phyloP scores from a whole-genome alignment of 345 rosid genomes.

The Salix dunnii region DNA sequence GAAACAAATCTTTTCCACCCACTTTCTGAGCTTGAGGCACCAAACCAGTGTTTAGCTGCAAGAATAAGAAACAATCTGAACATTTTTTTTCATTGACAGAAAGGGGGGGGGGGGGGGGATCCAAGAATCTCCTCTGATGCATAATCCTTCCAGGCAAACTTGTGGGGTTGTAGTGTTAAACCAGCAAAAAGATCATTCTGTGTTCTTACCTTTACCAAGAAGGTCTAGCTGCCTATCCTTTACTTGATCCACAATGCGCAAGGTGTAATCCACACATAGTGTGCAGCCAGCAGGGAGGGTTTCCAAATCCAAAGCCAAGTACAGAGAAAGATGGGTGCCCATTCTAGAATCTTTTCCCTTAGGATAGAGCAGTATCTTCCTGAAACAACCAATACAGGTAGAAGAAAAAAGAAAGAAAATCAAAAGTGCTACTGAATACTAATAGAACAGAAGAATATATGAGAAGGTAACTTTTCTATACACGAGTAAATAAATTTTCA shows the following conservation, averaged over 20 bases:
- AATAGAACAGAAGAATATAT: no score
- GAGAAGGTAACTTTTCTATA: no score
- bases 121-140: no score
- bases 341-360: neutral
- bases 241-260: neutral
- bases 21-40: conserved; percentile 14
- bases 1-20: conserved; percentile 38
- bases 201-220: neutral
- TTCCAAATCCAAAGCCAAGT: conserved; percentile 1
- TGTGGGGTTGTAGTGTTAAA: no score
- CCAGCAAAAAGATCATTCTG: neutral
- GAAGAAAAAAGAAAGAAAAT: neutral
- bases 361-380: conserved; percentile 16
- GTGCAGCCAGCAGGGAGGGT: neutral
- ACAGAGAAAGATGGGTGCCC: neutral
- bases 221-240: neutral
- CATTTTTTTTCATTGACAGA: no score
- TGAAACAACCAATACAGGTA: neutral
- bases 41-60: conserved; percentile 38
- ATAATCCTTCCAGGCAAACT: no score
- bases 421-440: no score
- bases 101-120: no score
- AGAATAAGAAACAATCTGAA: neutral
- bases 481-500: no score
- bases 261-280: neutral